Conservation (phyloP, 495 filamentous ascomycete species). For the Letharia lupina region DNA sequence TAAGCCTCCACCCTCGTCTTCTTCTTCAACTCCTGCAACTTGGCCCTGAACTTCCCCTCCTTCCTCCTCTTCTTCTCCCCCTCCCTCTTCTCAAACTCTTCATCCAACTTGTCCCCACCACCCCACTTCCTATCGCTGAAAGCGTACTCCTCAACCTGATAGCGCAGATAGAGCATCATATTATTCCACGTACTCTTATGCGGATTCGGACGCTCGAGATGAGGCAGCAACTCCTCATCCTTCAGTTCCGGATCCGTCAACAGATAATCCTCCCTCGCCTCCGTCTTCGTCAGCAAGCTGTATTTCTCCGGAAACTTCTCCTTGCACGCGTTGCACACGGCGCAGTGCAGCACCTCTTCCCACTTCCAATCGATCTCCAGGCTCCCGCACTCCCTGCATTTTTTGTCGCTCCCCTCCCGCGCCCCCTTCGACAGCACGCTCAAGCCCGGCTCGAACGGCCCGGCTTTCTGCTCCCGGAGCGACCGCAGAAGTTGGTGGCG, state of each 20-base stretch:
- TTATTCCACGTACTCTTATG: constrained; percentile 94
- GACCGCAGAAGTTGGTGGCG: constrained; percentile 60
- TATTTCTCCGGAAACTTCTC: constrained; percentile 87
- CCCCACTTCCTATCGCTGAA: constrained; percentile 77
- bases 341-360: constrained; percentile 68
- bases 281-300: constrained; percentile 89
- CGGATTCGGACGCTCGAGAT: constrained; percentile 82
- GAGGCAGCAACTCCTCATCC: constrained; percentile 78
- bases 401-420: constrained; percentile 37
- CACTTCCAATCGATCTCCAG: constrained; percentile 92
- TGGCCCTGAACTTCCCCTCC: constrained; percentile 83
- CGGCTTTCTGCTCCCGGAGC: constrained; percentile 62
- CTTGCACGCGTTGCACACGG: constrained; percentile 71
- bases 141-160: constrained; percentile 88
- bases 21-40: constrained; percentile 83
- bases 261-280: constrained; percentile 89
- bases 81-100: constrained; percentile 76
- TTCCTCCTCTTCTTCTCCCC: constrained; percentile 77
- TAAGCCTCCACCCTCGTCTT: constrained; percentile 88
- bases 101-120: constrained; percentile 71
- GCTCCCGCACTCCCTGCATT: constrained; percentile 73
- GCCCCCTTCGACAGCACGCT: constrained; percentile 52
- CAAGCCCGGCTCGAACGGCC: constrained; percentile 79
- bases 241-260: constrained; percentile 83
- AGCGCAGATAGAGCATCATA: constrained; percentile 95